Conservation (phyloP, 768 basidiomycete genomes). For the Tylopilus vinaceipallidus region DNA sequence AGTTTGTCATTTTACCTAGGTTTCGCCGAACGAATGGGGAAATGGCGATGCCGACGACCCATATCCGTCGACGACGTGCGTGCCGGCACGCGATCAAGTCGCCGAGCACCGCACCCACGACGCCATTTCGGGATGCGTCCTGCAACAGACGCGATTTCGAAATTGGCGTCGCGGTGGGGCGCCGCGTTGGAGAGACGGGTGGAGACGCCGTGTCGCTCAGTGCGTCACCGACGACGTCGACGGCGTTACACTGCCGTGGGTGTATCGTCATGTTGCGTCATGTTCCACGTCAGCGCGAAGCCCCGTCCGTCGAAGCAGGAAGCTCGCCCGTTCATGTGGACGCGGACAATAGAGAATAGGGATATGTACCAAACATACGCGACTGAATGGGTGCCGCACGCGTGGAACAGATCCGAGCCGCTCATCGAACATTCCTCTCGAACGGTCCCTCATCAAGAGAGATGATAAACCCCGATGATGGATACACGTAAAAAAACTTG, state of each 20-base stretch:
- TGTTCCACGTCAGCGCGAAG: background rate
- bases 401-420: slow-evolving; percentile 5
- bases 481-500: slow-evolving; percentile 3
- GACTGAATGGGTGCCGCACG: background rate
- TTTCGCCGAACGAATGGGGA: background rate
- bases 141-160: too few relatives aligned
- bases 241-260: too few relatives aligned
- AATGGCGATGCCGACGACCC: background rate
- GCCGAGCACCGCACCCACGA: background rate
- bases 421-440: background rate
- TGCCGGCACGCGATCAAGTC: background rate
- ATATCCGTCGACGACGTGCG: background rate
- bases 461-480: background rate
- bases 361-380: background rate
- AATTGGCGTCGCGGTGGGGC: too few relatives aligned
- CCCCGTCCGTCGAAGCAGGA: background rate
- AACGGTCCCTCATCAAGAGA: background rate
- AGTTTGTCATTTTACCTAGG: background rate
- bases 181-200: too few relatives aligned
- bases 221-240: too few relatives aligned
- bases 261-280: too few relatives aligned
- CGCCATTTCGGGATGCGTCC: too few relatives aligned
- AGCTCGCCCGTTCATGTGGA: background rate
- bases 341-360: background rate
- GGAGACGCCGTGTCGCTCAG: too few relatives aligned